These are phyloP conservation scores for Coemansia sp. DNA, from an alignment of 371 early-diverging fungal species.

Conservation along the genomic window DNA sequence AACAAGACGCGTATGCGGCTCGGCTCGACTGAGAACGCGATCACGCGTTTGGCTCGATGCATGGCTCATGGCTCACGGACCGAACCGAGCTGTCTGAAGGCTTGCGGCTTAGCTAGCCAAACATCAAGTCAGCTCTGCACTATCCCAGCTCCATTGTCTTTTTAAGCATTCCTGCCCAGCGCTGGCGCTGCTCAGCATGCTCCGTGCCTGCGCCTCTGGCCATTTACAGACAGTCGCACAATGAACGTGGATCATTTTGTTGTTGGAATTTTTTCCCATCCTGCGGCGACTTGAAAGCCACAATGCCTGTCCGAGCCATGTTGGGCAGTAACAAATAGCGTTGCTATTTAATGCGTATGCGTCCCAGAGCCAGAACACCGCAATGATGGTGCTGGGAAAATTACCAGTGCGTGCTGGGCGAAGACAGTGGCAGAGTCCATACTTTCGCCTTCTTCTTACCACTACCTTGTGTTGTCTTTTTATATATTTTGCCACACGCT, in stretches of 20 bases:
- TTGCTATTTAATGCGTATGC: not conserved
- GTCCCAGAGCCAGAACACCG: not conserved
- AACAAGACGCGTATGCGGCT: slow-evolving; percentile 3
- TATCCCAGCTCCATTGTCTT: slow-evolving; percentile 1
- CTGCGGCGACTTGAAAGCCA: not conserved
- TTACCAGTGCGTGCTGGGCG: not conserved
- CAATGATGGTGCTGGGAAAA: not conserved
- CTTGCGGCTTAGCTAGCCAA: not conserved
- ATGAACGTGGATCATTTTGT: slow-evolving; percentile 1
- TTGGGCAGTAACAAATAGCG: not conserved
- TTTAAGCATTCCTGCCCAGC: not conserved
- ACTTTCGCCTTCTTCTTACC: not conserved
- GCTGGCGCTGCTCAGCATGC: not conserved
- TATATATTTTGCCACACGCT: not conserved
- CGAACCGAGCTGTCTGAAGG: not conserved
- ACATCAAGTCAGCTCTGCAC: not conserved
- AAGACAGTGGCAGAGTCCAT: not conserved
- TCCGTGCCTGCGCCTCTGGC: slow-evolving; percentile 4
- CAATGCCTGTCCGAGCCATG: not conserved
- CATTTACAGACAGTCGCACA: not conserved
- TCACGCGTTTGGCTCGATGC: not conserved
- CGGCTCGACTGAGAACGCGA: not conserved
- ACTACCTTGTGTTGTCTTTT: not conserved
- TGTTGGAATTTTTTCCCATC: slow-evolving; percentile 2
- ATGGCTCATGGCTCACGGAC: not conserved